phyloP scores from a whole-genome alignment of 1,139 yeast genomes.

The Hemisphaericaspora subhashii region DNA sequence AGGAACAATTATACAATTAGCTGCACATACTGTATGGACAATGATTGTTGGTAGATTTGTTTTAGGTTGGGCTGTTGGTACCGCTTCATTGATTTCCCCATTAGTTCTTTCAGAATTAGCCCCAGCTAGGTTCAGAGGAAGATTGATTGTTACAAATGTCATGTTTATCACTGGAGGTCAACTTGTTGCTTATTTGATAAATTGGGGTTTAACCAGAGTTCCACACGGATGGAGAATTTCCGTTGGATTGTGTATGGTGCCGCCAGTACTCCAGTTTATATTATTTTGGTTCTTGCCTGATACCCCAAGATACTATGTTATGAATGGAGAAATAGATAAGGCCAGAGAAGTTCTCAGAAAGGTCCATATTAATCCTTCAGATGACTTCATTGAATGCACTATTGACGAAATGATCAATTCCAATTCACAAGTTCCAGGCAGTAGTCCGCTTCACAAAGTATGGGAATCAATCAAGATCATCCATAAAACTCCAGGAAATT shows the following conservation, averaged over 20 bases:
- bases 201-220: constrained; percentile 79
- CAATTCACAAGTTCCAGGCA: constrained; percentile 66
- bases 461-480: constrained; percentile 67
- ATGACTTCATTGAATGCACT: constrained; percentile 55
- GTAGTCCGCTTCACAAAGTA: constrained; percentile 50
- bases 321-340: constrained; percentile 59
- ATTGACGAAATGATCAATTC: constrained; percentile 57
- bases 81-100: constrained; percentile 89
- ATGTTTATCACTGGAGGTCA: constrained; percentile 88
- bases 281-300: constrained; percentile 88
- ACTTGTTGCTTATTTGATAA: constrained; percentile 85
- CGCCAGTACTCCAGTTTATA: constrained; percentile 75
- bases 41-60: constrained; percentile 90
- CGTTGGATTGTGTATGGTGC: constrained; percentile 87
- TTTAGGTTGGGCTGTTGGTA: constrained; percentile 95
- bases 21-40: constrained; percentile 78
- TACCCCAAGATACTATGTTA: constrained; percentile 86
- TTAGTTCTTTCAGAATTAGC: constrained; percentile 89
- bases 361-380: constrained; percentile 58
- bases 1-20: constrained; percentile 84
- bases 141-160: constrained; percentile 69
- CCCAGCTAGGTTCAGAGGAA: constrained; percentile 88
- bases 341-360: constrained; percentile 67
- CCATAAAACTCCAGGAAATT: constrained; percentile 75
- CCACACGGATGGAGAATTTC: constrained; percentile 89